phyloP scores from a whole-genome alignment of 2,329 filamentous ascomycete species.

The Raffaelea arxii region DNA sequence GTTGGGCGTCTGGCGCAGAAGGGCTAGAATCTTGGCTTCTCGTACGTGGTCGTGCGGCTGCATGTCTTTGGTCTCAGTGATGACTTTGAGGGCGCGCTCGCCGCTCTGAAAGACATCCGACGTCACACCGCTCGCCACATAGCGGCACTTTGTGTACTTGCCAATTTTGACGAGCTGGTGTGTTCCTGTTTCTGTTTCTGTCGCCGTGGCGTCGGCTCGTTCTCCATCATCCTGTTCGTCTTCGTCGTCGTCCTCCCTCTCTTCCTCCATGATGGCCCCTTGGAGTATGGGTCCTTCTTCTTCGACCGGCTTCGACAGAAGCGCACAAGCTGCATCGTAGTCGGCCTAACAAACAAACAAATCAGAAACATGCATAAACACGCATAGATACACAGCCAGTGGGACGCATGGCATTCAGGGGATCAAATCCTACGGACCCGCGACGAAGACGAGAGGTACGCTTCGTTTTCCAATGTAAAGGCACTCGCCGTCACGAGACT shows the following conservation, averaged over 20 bases:
- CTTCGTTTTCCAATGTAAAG: constrained; percentile 55
- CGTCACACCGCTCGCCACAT: constrained; percentile 60
- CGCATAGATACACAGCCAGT: too few species aligned
- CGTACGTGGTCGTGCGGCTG: constrained; percentile 75
- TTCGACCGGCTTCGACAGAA: constrained; percentile 1
- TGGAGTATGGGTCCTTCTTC: not conserved
- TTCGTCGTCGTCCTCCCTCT: not conserved
- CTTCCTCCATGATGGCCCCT: constrained; percentile 6
- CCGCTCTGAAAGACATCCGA: constrained; percentile 70
- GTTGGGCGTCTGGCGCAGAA: constrained; percentile 44
- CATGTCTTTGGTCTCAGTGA: constrained; percentile 59
- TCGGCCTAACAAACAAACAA: constrained; percentile 39
- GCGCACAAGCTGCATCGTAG: constrained; percentile 37
- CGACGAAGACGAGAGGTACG: constrained; percentile 48
- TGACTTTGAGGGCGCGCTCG: constrained; percentile 70
- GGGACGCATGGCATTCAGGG: too few species aligned
- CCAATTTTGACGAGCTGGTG: constrained; percentile 39
- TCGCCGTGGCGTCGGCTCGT: too few species aligned
- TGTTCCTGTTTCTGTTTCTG: too few species aligned
- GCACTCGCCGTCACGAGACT: constrained; percentile 35
- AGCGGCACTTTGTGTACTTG: constrained; percentile 40
- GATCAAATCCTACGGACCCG: constrained; percentile 39
- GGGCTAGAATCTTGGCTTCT: constrained; percentile 65
- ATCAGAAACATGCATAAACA: not conserved
- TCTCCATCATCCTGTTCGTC: too few species aligned